Evolutionary conservation across 352 stramenopile genomes (phyloP).

Genomic region (Globisporangium echinulatum): DNA sequence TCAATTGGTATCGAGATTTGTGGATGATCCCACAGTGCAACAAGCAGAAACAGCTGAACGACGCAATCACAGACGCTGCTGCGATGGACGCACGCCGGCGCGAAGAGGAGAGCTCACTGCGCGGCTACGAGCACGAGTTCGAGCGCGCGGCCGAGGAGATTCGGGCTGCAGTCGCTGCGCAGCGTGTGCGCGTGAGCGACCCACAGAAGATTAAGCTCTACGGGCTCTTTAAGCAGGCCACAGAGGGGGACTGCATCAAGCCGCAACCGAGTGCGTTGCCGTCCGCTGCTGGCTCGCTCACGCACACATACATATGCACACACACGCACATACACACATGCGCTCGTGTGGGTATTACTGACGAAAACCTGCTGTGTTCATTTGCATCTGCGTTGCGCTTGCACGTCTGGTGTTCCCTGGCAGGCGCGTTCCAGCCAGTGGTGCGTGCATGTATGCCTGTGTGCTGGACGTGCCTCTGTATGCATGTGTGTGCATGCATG

Average conservation of each 20-base stretch:
- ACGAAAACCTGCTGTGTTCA: too few species aligned
- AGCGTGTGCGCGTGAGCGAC: conserved; percentile 36
- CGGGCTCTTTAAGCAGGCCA: conserved; percentile 76
- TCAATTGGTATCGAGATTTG: neutral
- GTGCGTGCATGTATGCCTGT: conserved; percentile 14
- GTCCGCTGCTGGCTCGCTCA: too few species aligned
- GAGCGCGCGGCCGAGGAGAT: conserved; percentile 40
- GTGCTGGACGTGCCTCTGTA: neutral
- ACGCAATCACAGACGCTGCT: too few species aligned
- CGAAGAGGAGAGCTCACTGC: conserved; percentile 41
- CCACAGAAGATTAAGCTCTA: conserved; percentile 76
- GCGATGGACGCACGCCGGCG: conserved; percentile 12
- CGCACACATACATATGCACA: too few species aligned
- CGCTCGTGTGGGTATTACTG: neutral
- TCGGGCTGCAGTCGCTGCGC: conserved; percentile 17
- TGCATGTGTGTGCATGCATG: neutral
- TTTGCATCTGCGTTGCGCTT: neutral
- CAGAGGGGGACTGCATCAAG: conserved; percentile 48
- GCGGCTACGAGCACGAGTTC: conserved; percentile 39
- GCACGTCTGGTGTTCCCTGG: neutral
- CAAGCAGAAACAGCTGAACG: too few species aligned
- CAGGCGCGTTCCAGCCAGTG: conserved; percentile 49
- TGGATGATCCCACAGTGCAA: neutral
- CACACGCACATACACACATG: neutral
- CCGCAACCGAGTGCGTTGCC: conserved; percentile 33